These are phyloP conservation scores for Ligustrum vulgare DNA, from an alignment of 257 asterid species.

Conservation along the genomic window DNA sequence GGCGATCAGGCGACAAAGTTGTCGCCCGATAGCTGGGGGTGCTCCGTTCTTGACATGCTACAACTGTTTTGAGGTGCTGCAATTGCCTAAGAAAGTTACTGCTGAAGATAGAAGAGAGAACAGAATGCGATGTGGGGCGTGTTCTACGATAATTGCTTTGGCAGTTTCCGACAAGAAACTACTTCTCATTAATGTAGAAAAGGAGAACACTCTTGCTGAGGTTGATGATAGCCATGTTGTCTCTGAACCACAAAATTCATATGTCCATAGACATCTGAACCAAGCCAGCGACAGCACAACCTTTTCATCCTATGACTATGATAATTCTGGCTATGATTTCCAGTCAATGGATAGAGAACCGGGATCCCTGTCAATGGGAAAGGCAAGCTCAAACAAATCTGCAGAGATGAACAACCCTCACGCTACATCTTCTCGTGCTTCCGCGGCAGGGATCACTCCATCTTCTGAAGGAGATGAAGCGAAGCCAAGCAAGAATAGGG, in stretches of 20 bases:
- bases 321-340: slow-evolving; percentile 56
- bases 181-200: slow-evolving; percentile 39
- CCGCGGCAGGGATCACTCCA: too few relatives aligned
- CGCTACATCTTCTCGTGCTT: slow-evolving; percentile 42
- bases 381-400: slow-evolving; percentile 33
- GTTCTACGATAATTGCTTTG: slow-evolving; percentile 53
- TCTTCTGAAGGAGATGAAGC: slow-evolving; percentile 41
- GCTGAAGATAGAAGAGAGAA: slow-evolving; percentile 22
- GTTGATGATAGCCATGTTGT: slow-evolving; percentile 21
- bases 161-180: slow-evolving; percentile 44
- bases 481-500: slow-evolving; percentile 28
- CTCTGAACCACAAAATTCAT: slow-evolving; percentile 20
- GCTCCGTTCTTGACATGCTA: slow-evolving; percentile 81
- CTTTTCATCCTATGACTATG: slow-evolving; percentile 61
- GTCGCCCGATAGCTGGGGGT: slow-evolving; percentile 74
- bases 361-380: slow-evolving; percentile 27
- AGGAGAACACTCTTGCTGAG: slow-evolving; percentile 23
- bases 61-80: slow-evolving; percentile 64
- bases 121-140: slow-evolving; percentile 70
- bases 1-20: slow-evolving; percentile 33
- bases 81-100: slow-evolving; percentile 54
- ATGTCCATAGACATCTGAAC: slow-evolving; percentile 25
- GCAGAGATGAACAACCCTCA: slow-evolving; percentile 34
- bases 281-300: slow-evolving; percentile 38
- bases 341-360: slow-evolving; percentile 57